Evolutionary conservation across 768 basidiomycete species (phyloP), one percentile per base, ranked within the genome.

Genomic region (Russula lepida): DNA sequence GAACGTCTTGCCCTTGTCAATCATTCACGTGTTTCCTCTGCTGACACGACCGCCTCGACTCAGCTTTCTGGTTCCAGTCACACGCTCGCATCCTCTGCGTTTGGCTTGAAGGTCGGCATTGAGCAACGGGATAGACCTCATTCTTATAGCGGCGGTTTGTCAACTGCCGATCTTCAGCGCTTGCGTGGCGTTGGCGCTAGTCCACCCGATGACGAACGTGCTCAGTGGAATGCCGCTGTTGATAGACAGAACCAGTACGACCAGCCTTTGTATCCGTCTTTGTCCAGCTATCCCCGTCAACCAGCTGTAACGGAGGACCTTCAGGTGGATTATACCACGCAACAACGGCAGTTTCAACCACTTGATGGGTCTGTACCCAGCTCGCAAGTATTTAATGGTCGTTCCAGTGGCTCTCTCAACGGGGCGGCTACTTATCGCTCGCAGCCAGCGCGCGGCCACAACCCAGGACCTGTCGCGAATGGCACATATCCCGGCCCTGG

Each of bases 21-120:
- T 64, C 89, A 90, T 72, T 90, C 89, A 64, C 84, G 89, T 57
- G 89, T 86, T 55, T 89, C 88, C 28, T 90, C 89, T n/a, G 84
- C 85, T 64, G 89, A 90, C 73, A 86, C 85, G 33, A 79, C 84
- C 30, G 76, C 79, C 52, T 83, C 82, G 69, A 81, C 82, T 58
- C 85, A 82, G 19, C 69, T 76, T 56, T 83, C 82, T 75, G 51
- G 76, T 75, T 62, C 64, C 48, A 82, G 81, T 67, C 83, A 84
- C 70, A 80, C 80, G 32, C 73, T 86, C 67, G 77, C 84, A 58
- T 78, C 75, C 35, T 77, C 77, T 60, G 60, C 69, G n/a, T 77
- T 69, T 78, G 66, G 82, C 61, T 72, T 84, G 66, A 86, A 85
- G 72, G 73, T 77, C 43, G 77, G 77, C 56, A 73, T 73, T 57